Percentiles rank a stretch among this genome's conserved stretches.
phyloP scores from a whole-genome alignment of 169 alveolate species.

The Neospora caninum region DNA sequence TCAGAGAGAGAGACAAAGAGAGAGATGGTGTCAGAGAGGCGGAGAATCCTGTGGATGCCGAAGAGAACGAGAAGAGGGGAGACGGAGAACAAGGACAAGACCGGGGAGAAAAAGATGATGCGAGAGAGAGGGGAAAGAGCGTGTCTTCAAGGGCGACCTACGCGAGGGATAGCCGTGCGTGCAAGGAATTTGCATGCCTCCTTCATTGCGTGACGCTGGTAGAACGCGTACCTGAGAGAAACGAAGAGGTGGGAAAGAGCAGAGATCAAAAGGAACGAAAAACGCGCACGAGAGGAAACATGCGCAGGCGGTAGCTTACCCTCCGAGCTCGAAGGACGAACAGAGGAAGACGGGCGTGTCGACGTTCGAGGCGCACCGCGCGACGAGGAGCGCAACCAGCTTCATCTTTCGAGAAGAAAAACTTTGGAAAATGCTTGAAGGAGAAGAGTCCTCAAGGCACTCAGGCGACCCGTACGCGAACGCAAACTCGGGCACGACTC shows the following conservation, averaged over 20 bases:
- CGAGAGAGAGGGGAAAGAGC: neutral
- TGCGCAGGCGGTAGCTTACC: neutral
- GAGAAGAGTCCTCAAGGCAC: too few species aligned
- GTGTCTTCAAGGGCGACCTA: neutral
- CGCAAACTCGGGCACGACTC: too few species aligned
- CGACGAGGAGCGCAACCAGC: constrained; percentile 27
- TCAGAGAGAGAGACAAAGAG: neutral
- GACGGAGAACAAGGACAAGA: too few species aligned
- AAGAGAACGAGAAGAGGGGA: too few species aligned
- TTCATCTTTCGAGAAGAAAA: neutral
- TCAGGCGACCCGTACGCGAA: too few species aligned
- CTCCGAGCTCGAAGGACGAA: constrained; percentile 28
- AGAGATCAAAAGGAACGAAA: neutral
- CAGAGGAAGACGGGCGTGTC: constrained; percentile 30
- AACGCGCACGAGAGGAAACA: neutral
- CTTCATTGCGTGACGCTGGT: constrained; percentile 33
- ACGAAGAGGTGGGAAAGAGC: neutral
- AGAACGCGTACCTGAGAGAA: constrained; percentile 39
- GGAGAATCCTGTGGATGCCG: too few species aligned
- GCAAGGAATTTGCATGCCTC: constrained; percentile 43
- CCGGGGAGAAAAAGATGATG: neutral
- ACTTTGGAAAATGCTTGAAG: neutral
- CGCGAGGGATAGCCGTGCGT: constrained; percentile 37
- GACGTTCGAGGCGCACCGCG: constrained; percentile 3
- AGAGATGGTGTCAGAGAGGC: too few species aligned